Conservation (phyloP, 163 green algal genomes). For the Chlamydomonas reinhardtii region DNA sequence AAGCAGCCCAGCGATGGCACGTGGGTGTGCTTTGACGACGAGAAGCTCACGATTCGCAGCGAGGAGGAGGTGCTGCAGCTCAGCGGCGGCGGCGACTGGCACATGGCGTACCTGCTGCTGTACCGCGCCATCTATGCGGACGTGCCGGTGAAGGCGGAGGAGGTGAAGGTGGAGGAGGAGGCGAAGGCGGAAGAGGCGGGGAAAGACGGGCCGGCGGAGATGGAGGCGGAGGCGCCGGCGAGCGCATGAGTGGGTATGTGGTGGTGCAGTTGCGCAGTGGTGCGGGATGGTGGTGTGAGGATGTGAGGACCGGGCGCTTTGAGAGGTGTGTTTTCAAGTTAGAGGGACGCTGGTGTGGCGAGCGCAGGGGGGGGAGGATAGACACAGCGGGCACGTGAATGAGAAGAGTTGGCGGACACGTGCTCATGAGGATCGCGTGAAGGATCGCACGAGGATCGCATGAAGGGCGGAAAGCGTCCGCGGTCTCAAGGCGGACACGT, state of each 20-base stretch:
- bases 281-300: too few relatives aligned
- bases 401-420: too few relatives aligned
- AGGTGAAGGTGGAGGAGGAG: not conserved
- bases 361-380: too few relatives aligned
- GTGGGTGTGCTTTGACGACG: slow-evolving; percentile 97
- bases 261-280: not conserved
- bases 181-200: not conserved
- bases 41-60: slow-evolving; percentile 81
- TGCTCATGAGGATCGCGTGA: too few relatives aligned
- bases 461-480: too few relatives aligned
- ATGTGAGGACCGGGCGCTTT: too few relatives aligned
- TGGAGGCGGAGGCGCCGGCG: slow-evolving; percentile 22
- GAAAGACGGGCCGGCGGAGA: not conserved
- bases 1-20: slow-evolving; percentile 80
- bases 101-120: slow-evolving; percentile 98
- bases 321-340: too few relatives aligned
- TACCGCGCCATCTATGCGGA: slow-evolving; percentile 79
- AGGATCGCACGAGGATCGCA: too few relatives aligned
- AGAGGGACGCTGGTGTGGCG: too few relatives aligned
- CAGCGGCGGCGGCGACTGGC: slow-evolving; percentile 96
- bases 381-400: too few relatives aligned
- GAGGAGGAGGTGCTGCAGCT: slow-evolving; percentile 95
- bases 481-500: too few relatives aligned
- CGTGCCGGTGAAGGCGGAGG: slow-evolving; percentile 55
- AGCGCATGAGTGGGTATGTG: not conserved